These are phyloP conservation scores for Talaromyces adpressus DNA, from an alignment of 495 filamentous ascomycete species.

Conservation along the genomic window DNA sequence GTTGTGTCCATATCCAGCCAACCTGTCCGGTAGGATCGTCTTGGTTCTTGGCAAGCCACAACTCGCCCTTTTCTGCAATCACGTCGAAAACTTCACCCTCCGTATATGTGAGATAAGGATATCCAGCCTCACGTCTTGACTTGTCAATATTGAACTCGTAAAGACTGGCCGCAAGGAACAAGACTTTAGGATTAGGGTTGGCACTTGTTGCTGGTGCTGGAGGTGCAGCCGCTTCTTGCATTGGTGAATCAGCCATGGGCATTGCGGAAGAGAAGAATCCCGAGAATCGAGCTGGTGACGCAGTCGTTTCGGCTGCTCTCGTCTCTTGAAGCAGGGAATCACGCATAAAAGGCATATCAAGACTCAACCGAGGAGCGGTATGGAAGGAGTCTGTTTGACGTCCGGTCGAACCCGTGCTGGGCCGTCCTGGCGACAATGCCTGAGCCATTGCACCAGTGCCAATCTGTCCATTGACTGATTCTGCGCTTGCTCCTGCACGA, in stretches of 20 bases:
- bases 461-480: conserved; percentile 4
- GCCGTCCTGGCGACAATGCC: conserved; percentile 6
- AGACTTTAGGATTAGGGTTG: conserved; percentile 39
- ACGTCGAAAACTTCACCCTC: conserved; percentile 90
- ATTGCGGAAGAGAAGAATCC: conserved; percentile 81
- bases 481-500: conserved; percentile 1
- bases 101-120: conserved; percentile 92
- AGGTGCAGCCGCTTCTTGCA: conserved; percentile 19
- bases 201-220: conserved; percentile 18
- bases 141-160: conserved; percentile 96
- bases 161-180: conserved; percentile 89
- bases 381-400: conserved; percentile 29
- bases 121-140: conserved; percentile 85
- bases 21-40: conserved; percentile 71
- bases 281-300: conserved; percentile 41
- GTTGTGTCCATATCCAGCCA: conserved; percentile 99
- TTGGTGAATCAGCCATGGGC: conserved; percentile 63
- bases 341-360: conserved; percentile 37
- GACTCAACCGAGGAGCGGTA: conserved; percentile 30
- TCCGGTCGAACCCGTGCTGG: conserved; percentile 12
- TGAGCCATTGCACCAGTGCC: neutral
- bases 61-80: conserved; percentile 90
- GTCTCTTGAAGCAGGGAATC: conserved; percentile 23
- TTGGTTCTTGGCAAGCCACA: conserved; percentile 96
- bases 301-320: conserved; percentile 11